phyloP scores from a whole-genome alignment of 2,329 filamentous ascomycete species.

The Cercospora sp. region DNA sequence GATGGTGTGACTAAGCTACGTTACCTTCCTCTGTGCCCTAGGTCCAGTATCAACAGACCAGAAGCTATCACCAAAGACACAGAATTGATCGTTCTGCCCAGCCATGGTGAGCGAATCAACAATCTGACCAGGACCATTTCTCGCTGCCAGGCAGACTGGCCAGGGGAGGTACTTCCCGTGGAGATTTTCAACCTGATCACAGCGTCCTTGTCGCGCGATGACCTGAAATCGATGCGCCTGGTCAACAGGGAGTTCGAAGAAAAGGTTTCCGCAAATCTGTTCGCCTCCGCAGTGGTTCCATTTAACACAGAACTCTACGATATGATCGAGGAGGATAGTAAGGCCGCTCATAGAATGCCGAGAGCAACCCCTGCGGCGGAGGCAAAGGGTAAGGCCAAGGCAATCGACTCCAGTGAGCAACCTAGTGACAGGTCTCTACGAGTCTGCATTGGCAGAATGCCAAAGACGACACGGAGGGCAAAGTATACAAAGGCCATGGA shows the following conservation, averaged over 20 bases:
- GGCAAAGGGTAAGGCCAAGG: constrained; percentile 24
- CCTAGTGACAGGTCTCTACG: constrained; percentile 19
- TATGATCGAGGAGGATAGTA: constrained; percentile 47
- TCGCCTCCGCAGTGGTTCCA: constrained; percentile 64
- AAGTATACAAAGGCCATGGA: constrained; percentile 57
- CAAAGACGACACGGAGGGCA: constrained; percentile 41
- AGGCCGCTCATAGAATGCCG: constrained; percentile 21
- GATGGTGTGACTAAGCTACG: constrained; percentile 15
- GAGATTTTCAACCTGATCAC: constrained; percentile 64
- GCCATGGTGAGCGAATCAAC: constrained; percentile 23
- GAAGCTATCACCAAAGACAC: constrained; percentile 18
- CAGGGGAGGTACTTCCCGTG: constrained; percentile 52
- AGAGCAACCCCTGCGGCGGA: background rate
- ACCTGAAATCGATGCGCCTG: constrained; percentile 62
- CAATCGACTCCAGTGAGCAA: constrained; percentile 29
- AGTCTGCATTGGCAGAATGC: constrained; percentile 46
- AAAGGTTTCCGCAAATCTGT: constrained; percentile 60
- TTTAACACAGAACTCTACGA: constrained; percentile 66
- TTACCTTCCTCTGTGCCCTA: constrained; percentile 30
- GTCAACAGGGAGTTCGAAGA: constrained; percentile 61
- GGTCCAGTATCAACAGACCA: background rate
- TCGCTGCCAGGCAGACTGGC: constrained; percentile 38
- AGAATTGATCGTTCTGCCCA: constrained; percentile 27
- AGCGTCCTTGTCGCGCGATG: constrained; percentile 56
- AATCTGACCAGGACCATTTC: background rate